Conservation (phyloP, 495 filamentous ascomycete species). For the Jackrogersella multiformis region DNA sequence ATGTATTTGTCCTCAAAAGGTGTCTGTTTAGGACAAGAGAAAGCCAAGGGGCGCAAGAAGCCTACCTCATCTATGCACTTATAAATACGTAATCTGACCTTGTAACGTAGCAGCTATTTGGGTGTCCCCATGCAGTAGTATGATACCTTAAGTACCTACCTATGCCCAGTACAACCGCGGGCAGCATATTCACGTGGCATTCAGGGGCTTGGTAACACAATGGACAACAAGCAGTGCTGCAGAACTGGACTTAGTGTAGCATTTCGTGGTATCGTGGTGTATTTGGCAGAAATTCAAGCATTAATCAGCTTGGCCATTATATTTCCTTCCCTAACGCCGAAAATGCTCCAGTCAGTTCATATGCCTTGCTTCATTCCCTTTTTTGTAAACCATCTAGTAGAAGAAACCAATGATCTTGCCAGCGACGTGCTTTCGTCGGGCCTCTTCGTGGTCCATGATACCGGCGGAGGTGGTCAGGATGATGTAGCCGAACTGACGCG, state of each 20-base stretch:
- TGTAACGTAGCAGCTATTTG: no score
- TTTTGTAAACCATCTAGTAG: conserved; percentile 68
- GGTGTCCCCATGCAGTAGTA: no score
- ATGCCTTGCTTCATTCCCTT: conserved; percentile 31
- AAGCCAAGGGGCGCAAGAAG: no score
- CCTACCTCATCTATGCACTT: no score
- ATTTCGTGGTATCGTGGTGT: conserved; percentile 46
- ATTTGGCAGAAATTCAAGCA: conserved; percentile 39
- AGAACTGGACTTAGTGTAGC: conserved; percentile 37
- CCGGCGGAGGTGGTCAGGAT: conserved; percentile 98
- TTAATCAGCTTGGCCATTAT: conserved; percentile 29
- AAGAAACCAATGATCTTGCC: conserved; percentile 98
- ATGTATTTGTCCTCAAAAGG: no score
- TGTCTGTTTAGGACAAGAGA: no score
- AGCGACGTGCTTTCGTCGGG: conserved; percentile 94
- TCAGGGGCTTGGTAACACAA: conserved; percentile 15
- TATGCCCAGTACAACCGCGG: conserved; percentile 6
- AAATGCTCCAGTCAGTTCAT: conserved; percentile 44
- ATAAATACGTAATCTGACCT: no score
- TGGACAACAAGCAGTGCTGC: background rate
- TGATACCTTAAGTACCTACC: background rate
- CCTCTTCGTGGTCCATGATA: conserved; percentile 99
- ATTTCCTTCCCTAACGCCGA: conserved; percentile 42
- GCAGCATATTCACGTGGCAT: conserved; percentile 26
- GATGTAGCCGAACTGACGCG: conserved; percentile 99